Percentiles rank a stretch among this genome's conserved stretches.
Evolutionary conservation across 129 eudicot species (phyloP).

Genomic region (Heracleum sosnowskyi): DNA sequence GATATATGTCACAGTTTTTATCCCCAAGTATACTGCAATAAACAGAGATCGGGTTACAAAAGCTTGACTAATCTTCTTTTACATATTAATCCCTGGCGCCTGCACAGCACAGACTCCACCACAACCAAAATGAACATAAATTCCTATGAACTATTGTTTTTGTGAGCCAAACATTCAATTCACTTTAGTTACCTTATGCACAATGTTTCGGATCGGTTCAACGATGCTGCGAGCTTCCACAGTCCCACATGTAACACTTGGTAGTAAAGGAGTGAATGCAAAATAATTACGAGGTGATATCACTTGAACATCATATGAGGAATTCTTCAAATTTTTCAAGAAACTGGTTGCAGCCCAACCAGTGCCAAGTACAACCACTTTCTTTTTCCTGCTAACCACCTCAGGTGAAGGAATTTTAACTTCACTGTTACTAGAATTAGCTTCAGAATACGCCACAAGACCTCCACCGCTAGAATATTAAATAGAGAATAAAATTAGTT

Average conservation of each 20-base stretch:
- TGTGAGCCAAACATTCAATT: background rate
- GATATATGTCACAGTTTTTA: background rate
- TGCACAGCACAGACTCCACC: background rate
- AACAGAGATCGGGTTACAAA: background rate
- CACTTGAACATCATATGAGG: constrained; percentile 32
- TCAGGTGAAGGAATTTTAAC: constrained; percentile 9
- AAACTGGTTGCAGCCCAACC: constrained; percentile 42
- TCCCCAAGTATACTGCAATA: background rate
- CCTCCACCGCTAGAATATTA: constrained; percentile 29
- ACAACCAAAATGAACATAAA: background rate
- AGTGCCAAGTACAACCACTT: constrained; percentile 40
- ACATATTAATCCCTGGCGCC: background rate
- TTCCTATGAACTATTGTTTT: background rate
- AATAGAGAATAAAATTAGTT: background rate
- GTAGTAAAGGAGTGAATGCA: constrained; percentile 37
- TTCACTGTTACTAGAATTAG: constrained; percentile 10
- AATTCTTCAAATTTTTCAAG: constrained; percentile 23
- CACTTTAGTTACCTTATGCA: constrained; percentile 25
- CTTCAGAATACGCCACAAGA: constrained; percentile 28
- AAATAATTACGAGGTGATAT: constrained; percentile 40
- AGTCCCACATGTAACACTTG: constrained; percentile 40
- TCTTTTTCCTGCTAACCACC: constrained; percentile 26
- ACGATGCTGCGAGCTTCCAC: constrained; percentile 39
- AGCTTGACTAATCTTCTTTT: background rate
- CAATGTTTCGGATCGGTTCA: constrained; percentile 39